Evolutionary conservation across 345 rosid species (phyloP).

Genomic region (Salix udensis): DNA sequence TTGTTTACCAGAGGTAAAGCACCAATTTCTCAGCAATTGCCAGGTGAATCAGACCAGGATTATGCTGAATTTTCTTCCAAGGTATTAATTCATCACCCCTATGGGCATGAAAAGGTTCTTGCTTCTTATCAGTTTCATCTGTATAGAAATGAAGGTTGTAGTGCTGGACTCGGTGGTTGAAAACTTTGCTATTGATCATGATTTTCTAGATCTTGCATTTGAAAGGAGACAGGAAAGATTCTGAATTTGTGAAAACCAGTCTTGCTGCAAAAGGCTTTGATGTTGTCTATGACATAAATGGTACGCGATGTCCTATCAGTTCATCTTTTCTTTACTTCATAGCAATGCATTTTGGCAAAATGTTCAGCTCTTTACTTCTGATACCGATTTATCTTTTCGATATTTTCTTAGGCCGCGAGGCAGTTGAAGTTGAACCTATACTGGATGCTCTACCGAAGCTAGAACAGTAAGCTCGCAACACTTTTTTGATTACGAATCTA

Average conservation of each 20-base stretch:
- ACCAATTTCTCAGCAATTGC: conserved; percentile 76
- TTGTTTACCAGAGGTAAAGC: conserved; percentile 94
- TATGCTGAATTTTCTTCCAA: conserved; percentile 81
- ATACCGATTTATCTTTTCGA: background rate
- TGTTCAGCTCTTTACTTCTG: background rate
- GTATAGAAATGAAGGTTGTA: background rate
- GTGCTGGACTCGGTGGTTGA: background rate
- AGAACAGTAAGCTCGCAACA: conserved; percentile 60
- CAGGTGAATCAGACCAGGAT: conserved; percentile 86
- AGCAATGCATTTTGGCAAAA: background rate
- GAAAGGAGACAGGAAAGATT: conserved; percentile 96
- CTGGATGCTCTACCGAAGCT: conserved; percentile 88
- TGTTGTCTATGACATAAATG: conserved; percentile 93
- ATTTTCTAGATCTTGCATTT: conserved; percentile 70
- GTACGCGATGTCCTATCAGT: conserved; percentile 27
- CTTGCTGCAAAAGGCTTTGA: conserved; percentile 90
- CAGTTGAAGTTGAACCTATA: conserved; percentile 85
- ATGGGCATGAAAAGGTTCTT: background rate
- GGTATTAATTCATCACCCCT: conserved; percentile 32
- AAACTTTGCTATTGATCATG: conserved; percentile 5
- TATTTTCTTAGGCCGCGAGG: conserved; percentile 70
- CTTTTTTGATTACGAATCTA: background rate
- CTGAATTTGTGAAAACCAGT: conserved; percentile 90
- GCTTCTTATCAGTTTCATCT: background rate
- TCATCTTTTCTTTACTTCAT: background rate